phyloP scores from a whole-genome alignment of 73 alveolate species.

The Halteria grandinella region DNA sequence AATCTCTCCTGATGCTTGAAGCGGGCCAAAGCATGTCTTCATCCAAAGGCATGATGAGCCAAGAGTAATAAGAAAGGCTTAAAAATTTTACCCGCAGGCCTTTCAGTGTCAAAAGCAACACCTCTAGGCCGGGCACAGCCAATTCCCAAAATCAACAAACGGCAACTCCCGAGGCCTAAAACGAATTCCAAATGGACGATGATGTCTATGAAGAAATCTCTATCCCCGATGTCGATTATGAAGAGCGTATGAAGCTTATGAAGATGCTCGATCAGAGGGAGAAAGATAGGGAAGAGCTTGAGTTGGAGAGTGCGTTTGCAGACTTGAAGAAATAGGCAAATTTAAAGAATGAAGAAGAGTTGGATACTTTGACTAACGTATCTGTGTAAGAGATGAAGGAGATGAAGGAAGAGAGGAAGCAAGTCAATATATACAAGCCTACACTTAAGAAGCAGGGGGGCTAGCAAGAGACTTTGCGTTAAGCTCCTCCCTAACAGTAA shows the following conservation, averaged over 20 bases:
- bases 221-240: slow-evolving; percentile 27
- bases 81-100: slow-evolving; percentile 29
- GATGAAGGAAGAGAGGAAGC: no score
- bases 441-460: slow-evolving; percentile 4
- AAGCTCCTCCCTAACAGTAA: no score
- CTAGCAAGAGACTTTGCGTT: no score
- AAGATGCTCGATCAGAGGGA: slow-evolving; percentile 8
- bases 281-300: slow-evolving; percentile 30
- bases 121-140: slow-evolving; percentile 31
- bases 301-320: slow-evolving; percentile 3
- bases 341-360: slow-evolving; percentile 29
- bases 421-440: slow-evolving; percentile 34
- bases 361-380: background rate
- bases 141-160: background rate
- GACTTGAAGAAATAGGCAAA: background rate
- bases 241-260: slow-evolving; percentile 11
- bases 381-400: slow-evolving; percentile 31
- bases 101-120: slow-evolving; percentile 19
- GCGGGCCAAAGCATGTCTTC: background rate
- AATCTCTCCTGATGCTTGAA: background rate
- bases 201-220: slow-evolving; percentile 44
- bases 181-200: background rate
- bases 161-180: background rate
- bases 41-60: background rate
- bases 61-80: slow-evolving; percentile 18